phyloP scores from a whole-genome alignment of 2,329 filamentous ascomycete species.

The Penicillium frequentans region DNA sequence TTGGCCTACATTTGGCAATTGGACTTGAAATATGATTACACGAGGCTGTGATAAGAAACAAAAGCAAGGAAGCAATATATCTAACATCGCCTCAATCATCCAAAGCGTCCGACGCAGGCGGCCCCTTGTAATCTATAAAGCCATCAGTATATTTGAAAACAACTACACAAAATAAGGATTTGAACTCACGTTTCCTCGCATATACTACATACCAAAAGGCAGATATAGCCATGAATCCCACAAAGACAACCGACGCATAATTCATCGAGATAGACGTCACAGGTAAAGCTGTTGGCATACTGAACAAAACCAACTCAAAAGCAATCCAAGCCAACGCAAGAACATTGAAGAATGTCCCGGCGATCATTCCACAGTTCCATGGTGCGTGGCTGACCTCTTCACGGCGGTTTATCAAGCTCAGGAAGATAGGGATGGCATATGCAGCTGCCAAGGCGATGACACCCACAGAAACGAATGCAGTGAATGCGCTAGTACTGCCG shows the following conservation, averaged over 20 bases:
- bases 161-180: not conserved
- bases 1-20: not conserved
- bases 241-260: conserved; percentile 71
- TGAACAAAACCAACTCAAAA: conserved; percentile 63
- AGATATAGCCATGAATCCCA: conserved; percentile 62
- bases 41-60: not conserved
- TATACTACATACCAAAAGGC: conserved; percentile 61
- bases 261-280: conserved; percentile 63
- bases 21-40: not conserved
- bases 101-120: conserved; percentile 33
- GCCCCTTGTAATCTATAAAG: conserved; percentile 34
- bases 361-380: conserved; percentile 48
- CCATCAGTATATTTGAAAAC: not conserved
- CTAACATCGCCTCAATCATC: not conserved
- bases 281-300: conserved; percentile 52
- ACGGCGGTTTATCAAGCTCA: conserved; percentile 51
- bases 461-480: conserved; percentile 54
- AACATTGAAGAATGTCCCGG: conserved; percentile 49
- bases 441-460: conserved; percentile 58
- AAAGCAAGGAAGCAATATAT: not conserved
- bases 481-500: conserved; percentile 50
- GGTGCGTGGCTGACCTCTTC: conserved; percentile 49
- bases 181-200: conserved; percentile 51
- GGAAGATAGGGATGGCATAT: conserved; percentile 57
- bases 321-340: conserved; percentile 53